phyloP scores from a whole-genome alignment of 768 basidiomycete genomes.

The Phlebiopsis flavidoalba region DNA sequence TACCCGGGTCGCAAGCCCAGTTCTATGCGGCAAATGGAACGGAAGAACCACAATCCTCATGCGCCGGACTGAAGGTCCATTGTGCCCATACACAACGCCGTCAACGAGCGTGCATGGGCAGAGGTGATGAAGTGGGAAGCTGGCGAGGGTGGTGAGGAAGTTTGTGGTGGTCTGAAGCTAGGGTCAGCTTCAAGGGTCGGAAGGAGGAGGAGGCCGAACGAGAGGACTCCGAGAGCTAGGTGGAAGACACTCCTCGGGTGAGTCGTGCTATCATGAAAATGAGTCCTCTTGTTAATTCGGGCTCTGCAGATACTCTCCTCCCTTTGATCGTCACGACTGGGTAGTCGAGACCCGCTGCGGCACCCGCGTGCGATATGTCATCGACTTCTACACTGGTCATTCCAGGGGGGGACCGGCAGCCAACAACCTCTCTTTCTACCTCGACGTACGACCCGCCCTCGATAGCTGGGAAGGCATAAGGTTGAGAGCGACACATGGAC shows the following conservation, averaged over 20 bases:
- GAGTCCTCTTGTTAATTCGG: not conserved
- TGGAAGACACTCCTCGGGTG: conserved; percentile 85
- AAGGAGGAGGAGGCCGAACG: conserved; percentile 72
- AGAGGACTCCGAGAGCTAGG: conserved; percentile 76
- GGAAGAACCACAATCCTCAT: conserved; percentile 88
- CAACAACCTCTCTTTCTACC: conserved; percentile 75
- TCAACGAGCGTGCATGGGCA: conserved; percentile 72
- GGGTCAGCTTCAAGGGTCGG: conserved; percentile 84
- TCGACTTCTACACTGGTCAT: conserved; percentile 95
- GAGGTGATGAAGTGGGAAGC: conserved; percentile 53
- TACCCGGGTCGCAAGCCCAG: conserved; percentile 96
- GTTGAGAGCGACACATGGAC: conserved; percentile 70
- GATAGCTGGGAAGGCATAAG: conserved; percentile 93
- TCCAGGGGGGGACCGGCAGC: conserved; percentile 28
- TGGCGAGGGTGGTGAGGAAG: conserved; percentile 67
- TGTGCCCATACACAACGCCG: conserved; percentile 98
- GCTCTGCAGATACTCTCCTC: conserved; percentile 71
- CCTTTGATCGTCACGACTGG: conserved; percentile 99
- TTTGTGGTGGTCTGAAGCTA: conserved; percentile 80
- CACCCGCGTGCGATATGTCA: conserved; percentile 84
- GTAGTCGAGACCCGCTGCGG: conserved; percentile 93
- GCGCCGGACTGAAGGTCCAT: conserved; percentile 91
- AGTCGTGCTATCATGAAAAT: conserved; percentile 19
- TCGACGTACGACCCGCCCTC: conserved; percentile 91
- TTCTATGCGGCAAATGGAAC: conserved; percentile 96